Base-by-base conservation (phyloP, 106 monocot genomes). In the Dendrobium chrysotoxum region DNA sequence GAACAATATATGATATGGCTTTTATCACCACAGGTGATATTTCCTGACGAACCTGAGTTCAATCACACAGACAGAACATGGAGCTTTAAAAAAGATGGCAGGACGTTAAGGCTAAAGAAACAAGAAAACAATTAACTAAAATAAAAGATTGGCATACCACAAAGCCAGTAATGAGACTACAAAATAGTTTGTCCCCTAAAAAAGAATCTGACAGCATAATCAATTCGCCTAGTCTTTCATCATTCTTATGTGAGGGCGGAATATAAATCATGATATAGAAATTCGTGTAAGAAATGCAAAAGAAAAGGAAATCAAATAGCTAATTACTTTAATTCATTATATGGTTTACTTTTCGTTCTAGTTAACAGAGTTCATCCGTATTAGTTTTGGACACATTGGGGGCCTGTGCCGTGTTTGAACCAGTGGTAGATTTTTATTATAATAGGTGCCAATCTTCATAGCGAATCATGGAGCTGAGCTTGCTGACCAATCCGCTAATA, bases 31-130 rank as follows among this genome's bases (percentile, higher is more conserved):
- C 76, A 42, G 95, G 89, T 81, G 95, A 88, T 65, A 99, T 86
- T 87, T 99, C 95, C 70, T 93, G 86, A 72, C 76, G 90, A 84
- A 92, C 86, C 98, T 99, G 83, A 44, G 89, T 47, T 76, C 45
- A 47, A 25, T 76, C n/a, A 74, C 8, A 40, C 40, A 42, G 13
- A 38, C 71, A 74, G 8, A 70, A n/a, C 20, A 21, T 40, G n/a
- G 41, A 38, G 28, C 74, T 70, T 70, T 40, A 41, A 7, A 74
- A 20, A 74, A 71, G 12, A 71, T 38, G 15, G 31, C 16, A 38
- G 5, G 17, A 35, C 38, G 16, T 15, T 71, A 38, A 38, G 17
- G 31, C 38, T 25, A 65, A 65, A 65, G 64, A 65, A 70, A 13
- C 26, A 71, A 71, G 38, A 21, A 42, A 4, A 16, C 40, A 42